These are phyloP conservation scores for Grammothele lineata DNA, from an alignment of 768 basidiomycete species.

Conservation along the genomic window DNA sequence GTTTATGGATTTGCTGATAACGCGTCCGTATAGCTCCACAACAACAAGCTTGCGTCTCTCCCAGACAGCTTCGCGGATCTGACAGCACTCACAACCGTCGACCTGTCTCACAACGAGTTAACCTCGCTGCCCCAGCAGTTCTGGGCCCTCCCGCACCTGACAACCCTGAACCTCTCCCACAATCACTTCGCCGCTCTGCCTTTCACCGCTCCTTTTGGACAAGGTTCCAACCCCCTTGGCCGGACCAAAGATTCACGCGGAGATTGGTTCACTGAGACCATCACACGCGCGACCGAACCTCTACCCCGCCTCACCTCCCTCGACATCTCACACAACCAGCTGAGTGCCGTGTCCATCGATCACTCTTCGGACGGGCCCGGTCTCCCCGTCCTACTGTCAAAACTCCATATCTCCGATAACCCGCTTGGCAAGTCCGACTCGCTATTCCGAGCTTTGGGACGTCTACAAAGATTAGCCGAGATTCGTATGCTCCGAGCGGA, in stretches of 20 bases:
- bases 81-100: conserved; percentile 58
- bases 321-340: conserved; percentile 64
- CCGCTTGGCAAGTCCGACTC: conserved; percentile 46
- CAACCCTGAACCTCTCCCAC: conserved; percentile 65
- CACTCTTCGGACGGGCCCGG: conserved; percentile 24
- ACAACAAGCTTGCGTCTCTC: conserved; percentile 60
- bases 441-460: conserved; percentile 45
- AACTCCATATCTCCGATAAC: conserved; percentile 63
- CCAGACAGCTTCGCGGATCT: conserved; percentile 69
- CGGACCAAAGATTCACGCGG: conserved; percentile 30
- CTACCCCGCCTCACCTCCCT: conserved; percentile 63
- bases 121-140: conserved; percentile 57
- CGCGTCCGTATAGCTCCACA: conserved; percentile 55
- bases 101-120: conserved; percentile 72
- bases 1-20: conserved; percentile 3
- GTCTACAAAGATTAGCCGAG: conserved; percentile 51
- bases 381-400: conserved; percentile 52
- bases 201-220: conserved; percentile 53
- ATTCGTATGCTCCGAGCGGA: conserved; percentile 52
- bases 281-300: conserved; percentile 59
- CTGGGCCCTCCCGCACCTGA: conserved; percentile 65
- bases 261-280: conserved; percentile 60
- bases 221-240: conserved; percentile 25
- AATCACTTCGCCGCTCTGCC: conserved; percentile 60
- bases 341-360: conserved; percentile 54